Evolutionary conservation across 2,329 filamentous ascomycete species (phyloP), one percentile per base, ranked within the genome.

Genomic region (Aspergillus ochraceoroseus): DNA sequence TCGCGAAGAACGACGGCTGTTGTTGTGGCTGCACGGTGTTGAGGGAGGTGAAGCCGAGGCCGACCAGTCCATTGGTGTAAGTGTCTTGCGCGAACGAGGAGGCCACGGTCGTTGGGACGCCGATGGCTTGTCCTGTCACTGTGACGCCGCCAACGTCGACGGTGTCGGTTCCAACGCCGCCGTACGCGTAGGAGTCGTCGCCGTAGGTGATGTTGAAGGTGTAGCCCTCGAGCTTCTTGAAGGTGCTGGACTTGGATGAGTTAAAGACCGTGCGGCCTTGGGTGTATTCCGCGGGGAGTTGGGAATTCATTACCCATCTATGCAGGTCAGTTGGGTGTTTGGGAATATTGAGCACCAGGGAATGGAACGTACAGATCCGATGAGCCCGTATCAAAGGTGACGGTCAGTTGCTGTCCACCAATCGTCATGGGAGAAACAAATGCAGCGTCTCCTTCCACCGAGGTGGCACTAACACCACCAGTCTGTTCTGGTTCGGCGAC

Each of bases 381-480:
- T 2, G 82, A 86, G 41, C 83, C 83, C n/a, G 81, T 83, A 63
- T 87, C 83, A 57, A 87, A 85, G 59, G 85, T 78, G 58, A 87
- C 66, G 55, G 80, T 77, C 42, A 87, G 55, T 3, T 71, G 74
- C 64, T 87, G 83, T 4, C 79, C 80, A 44, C 83, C 83, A 48
- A 87, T 75, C n/a, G 59, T 73, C 37, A 87, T 79, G 0, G 81
- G 80, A 0, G 80, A 76, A 8, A 89, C 72, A 55, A 85, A 89
- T 44, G 86, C 79, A 32, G 76, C 71, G 55, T 85, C 83, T 51
- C 80, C 78, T 30, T 74, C 65, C 48, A 81, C 77, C 8, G 82
- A 79, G 18, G 76, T 80, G 37, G 82, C 80, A 19, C 76, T 67
- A 37, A 86, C 85, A 27, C 73, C 63, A 32, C 82, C 82, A 22